These are phyloP conservation scores for Solanum hybrid DNA, from an alignment of 305 asterid species.

Conservation along the genomic window DNA sequence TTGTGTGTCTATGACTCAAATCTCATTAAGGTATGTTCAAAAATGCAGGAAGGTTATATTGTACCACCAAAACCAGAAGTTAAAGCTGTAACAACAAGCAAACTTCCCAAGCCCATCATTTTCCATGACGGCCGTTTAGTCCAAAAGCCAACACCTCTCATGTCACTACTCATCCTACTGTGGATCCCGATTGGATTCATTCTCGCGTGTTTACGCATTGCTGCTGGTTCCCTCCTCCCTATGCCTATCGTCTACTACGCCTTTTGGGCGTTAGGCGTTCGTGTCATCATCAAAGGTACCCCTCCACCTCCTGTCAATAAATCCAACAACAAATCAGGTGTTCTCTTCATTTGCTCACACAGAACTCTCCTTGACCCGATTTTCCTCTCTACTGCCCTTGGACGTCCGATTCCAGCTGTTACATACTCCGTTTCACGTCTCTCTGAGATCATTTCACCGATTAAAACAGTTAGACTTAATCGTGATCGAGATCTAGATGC, in stretches of 20 bases:
- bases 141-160: conserved; percentile 40
- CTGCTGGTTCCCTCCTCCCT: conserved; percentile 53
- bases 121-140: conserved; percentile 65
- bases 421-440: conserved; percentile 54
- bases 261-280: conserved; percentile 50
- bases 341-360: conserved; percentile 58
- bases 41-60: conserved; percentile 39
- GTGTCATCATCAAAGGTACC: conserved; percentile 43
- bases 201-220: conserved; percentile 46
- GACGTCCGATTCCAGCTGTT: conserved; percentile 58
- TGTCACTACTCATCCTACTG: conserved; percentile 35
- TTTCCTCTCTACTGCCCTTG: conserved; percentile 47
- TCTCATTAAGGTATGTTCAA: background rate
- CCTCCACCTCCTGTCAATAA: conserved; percentile 39
- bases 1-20: background rate
- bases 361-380: conserved; percentile 56
- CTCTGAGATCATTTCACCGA: conserved; percentile 51
- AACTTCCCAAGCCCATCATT: conserved; percentile 47
- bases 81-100: conserved; percentile 33
- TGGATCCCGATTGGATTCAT: conserved; percentile 58
- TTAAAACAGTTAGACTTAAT: conserved; percentile 39
- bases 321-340: conserved; percentile 34
- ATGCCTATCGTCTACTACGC: conserved; percentile 50
- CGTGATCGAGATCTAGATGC: conserved; percentile 1
- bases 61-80: conserved; percentile 43